Conservation (phyloP, 305 asterid species). For the Fraxinus paxiana region DNA sequence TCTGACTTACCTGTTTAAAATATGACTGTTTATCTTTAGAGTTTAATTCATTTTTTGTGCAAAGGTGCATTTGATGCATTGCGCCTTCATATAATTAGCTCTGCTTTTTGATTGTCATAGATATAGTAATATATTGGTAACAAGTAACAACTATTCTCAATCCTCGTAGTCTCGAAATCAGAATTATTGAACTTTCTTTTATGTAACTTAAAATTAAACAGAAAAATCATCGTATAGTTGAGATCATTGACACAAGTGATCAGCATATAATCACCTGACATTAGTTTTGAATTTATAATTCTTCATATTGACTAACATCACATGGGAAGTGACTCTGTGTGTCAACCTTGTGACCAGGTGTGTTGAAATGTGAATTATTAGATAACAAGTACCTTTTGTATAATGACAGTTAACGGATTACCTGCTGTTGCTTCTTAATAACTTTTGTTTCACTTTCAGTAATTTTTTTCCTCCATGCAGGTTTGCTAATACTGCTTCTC, state of each 20-base stretch:
- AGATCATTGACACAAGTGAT: neutral
- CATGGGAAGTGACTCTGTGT: neutral
- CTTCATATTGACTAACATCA: neutral
- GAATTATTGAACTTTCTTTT: neutral
- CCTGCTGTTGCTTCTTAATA: neutral
- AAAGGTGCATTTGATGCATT: slow-evolving; percentile 9
- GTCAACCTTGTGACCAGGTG: neutral
- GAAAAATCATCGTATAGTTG: neutral
- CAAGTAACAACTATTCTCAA: neutral
- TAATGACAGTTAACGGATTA: neutral
- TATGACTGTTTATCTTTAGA: slow-evolving; percentile 14
- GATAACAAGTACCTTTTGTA: neutral
- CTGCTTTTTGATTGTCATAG: neutral
- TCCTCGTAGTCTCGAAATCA: neutral
- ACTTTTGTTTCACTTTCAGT: neutral
- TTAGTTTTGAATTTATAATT: neutral
- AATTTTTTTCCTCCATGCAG: neutral
- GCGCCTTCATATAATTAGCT: neutral
- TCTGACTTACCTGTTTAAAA: slow-evolving; percentile 19
- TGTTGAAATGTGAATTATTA: neutral
- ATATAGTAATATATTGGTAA: neutral
- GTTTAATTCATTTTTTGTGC: slow-evolving; percentile 18
- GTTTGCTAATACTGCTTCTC: neutral
- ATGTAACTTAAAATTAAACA: neutral
- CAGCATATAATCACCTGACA: neutral